Percentiles rank a stretch among this genome's conserved stretches.
These are phyloP conservation scores for Apiospora aurea DNA, from an alignment of 2,329 filamentous ascomycete species.

Conservation along the genomic window DNA sequence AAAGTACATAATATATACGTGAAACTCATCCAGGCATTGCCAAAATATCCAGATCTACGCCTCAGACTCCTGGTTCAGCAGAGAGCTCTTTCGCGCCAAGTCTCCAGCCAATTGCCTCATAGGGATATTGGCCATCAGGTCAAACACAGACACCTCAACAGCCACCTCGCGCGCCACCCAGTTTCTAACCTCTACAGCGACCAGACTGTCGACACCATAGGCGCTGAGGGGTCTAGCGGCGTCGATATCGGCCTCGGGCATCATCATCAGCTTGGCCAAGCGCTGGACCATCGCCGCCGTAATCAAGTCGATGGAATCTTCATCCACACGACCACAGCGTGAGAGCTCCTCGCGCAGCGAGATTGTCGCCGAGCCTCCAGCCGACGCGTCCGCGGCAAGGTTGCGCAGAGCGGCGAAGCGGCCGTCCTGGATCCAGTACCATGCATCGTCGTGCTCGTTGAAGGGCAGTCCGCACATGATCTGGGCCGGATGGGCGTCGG, in stretches of 20 bases:
- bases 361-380: not conserved
- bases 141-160: constrained; percentile 31
- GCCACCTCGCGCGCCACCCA: constrained; percentile 41
- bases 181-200: constrained; percentile 41
- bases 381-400: not conserved
- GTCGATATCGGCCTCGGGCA: constrained; percentile 31
- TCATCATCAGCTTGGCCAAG: constrained; percentile 25
- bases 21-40: too few species aligned
- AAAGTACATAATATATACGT: not conserved
- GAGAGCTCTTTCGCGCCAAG: constrained; percentile 6
- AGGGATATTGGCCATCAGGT: constrained; percentile 29
- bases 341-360: constrained; percentile 4
- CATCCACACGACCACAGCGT: not conserved
- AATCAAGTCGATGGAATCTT: not conserved
- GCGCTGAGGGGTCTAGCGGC: constrained; percentile 29
- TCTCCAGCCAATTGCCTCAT: not conserved
- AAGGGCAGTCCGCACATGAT: constrained; percentile 3
- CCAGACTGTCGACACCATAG: constrained; percentile 42
- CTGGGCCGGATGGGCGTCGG: not conserved
- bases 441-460: not conserved
- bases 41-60: not conserved
- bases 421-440: constrained; percentile 13
- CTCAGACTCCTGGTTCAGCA: constrained; percentile 1
- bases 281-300: constrained; percentile 7
- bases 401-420: not conserved